Percentiles rank a stretch among this genome's conserved stretches.
These are phyloP conservation scores for Priceomyces castillae DNA, from an alignment of 805 yeast species.

Conservation along the genomic window DNA sequence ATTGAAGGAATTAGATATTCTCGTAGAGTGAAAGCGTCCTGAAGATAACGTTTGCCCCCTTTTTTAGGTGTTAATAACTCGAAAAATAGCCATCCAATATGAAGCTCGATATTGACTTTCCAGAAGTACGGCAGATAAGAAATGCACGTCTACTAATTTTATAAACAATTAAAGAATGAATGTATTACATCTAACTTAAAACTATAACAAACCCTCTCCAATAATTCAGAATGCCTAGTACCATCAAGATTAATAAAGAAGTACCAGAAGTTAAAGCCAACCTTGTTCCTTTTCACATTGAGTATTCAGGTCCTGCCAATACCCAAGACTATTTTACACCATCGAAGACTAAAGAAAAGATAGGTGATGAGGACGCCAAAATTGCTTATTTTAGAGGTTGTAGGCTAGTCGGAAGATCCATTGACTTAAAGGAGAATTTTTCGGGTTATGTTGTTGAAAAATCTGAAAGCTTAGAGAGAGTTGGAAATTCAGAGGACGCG, in stretches of 20 bases:
- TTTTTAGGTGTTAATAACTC: too few species aligned
- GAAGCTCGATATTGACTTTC: too few species aligned
- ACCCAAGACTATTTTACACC: conserved; percentile 31
- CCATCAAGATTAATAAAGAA: conserved; percentile 5
- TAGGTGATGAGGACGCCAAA: conserved; percentile 10
- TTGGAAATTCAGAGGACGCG: conserved; percentile 8
- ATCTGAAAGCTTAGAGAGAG: conserved; percentile 20
- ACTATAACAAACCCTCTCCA: background rate
- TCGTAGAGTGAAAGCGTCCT: too few species aligned
- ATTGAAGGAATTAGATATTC: too few species aligned
- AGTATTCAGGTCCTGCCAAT: conserved; percentile 30
- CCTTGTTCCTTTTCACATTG: conserved; percentile 26
- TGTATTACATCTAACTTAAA: too few species aligned
- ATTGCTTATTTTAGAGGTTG: conserved; percentile 36
- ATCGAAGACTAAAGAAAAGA: conserved; percentile 20
- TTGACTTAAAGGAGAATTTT: conserved; percentile 15
- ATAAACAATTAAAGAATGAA: too few species aligned
- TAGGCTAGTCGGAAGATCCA: conserved; percentile 25
- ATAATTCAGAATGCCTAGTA: conserved; percentile 3
- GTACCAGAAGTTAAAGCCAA: conserved; percentile 19
- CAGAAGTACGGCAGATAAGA: too few species aligned
- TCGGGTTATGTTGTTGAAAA: conserved; percentile 27
- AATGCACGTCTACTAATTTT: too few species aligned
- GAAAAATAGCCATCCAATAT: too few species aligned
- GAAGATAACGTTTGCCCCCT: too few species aligned